phyloP scores from a whole-genome alignment of 345 rosid species.

The Salix dunnii region DNA sequence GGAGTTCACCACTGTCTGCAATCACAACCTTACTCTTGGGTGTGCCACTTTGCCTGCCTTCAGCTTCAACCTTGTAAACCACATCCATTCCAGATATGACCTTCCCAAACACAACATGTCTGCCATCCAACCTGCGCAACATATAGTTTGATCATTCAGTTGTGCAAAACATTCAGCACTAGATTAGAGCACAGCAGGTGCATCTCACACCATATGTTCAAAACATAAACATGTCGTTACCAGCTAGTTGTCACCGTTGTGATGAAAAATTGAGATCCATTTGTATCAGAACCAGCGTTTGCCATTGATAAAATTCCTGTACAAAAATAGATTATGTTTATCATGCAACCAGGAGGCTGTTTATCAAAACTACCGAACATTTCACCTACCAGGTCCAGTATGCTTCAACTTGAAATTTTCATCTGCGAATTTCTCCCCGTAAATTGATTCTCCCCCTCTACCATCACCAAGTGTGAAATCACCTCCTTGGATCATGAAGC shows the following conservation, averaged over 20 bases:
- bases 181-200: background rate
- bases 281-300: slow-evolving; percentile 85
- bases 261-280: slow-evolving; percentile 93
- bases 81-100: slow-evolving; percentile 98
- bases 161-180: background rate
- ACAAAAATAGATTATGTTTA: background rate
- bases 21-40: slow-evolving; percentile 86
- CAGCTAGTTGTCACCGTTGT: slow-evolving; percentile 91
- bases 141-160: slow-evolving; percentile 6
- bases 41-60: slow-evolving; percentile 76
- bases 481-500: slow-evolving; percentile 95
- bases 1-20: slow-evolving; percentile 89
- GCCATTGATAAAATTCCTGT: slow-evolving; percentile 90
- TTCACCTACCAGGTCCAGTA: slow-evolving; percentile 72
- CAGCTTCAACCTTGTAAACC: slow-evolving; percentile 86
- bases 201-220: background rate
- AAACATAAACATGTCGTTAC: slow-evolving; percentile 30
- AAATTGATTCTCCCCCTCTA: slow-evolving; percentile 94
- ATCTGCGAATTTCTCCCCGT: slow-evolving; percentile 88
- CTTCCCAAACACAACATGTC: slow-evolving; percentile 91
- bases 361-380: background rate
- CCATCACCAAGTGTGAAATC: slow-evolving; percentile 95
- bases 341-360: background rate
- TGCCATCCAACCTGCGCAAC: slow-evolving; percentile 80
- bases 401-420: slow-evolving; percentile 97